Evolutionary conservation across 192 early-diverging fungal species (phyloP), one percentile per base, ranked within the genome.

Genomic region (Lobosporangium transversale): DNA sequence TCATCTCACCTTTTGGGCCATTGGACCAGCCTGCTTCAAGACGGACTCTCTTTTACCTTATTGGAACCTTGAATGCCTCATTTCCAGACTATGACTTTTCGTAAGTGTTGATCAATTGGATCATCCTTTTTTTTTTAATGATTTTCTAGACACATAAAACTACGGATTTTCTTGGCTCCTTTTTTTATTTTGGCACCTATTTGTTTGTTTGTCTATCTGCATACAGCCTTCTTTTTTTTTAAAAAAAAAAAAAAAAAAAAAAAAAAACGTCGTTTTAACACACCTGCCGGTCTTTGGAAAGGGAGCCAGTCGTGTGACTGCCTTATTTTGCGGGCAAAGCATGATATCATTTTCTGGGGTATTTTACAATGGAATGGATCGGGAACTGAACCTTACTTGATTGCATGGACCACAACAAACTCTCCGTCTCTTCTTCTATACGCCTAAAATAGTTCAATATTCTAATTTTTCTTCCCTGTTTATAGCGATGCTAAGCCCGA

Each of bases 81-180:
- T 99, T 93, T 62, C 96, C 97, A 12, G 96, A 99, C 78, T 95
- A 97, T 75, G 97, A 98, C 78, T 99, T 97, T 85, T 95, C 91
- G 91, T 91, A 82, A 44, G 78, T 80, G 15, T 20, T n/a, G n/a
- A n/a, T n/a, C n/a, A n/a, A 20, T 27, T 17, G 24, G 17, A 7
- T 23, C 29, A 14, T 21, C 4, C 14, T 8, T 58, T 10, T 21
- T 58, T 20, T 40, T 5, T 12, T 42, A 35, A 1, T 23, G 23
- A 26, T 23, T n/a, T 10, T 7, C 53, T 53, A 24, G n/a, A 9
- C 50, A n/a, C 30, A 32, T 36, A n/a, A n/a, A n/a, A n/a, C n/a
- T n/a, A n/a, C n/a, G n/a, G n/a, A n/a, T n/a, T n/a, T n/a, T 42
- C 15, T 42, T 11, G 18, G 18, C 7, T 53, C 37, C 27, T 37